A percentile compares a stretch with the other conserved stretches of the same genome.
phyloP scores from a whole-genome alignment of 805 yeast genomes.

The Candida schatavii region DNA sequence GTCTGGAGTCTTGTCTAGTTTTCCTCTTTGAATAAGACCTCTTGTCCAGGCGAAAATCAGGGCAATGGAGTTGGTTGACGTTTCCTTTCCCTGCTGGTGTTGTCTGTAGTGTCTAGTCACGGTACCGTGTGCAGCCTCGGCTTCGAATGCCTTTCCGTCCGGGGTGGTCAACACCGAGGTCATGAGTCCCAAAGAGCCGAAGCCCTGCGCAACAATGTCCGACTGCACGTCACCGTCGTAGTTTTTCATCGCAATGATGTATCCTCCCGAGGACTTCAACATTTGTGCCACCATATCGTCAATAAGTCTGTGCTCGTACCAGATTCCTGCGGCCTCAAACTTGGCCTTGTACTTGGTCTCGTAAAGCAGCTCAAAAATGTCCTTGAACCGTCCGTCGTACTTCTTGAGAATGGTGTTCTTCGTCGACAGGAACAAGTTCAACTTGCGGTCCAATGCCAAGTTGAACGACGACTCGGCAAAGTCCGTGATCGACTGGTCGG shows the following conservation, averaged over 20 bases:
- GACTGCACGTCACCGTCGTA: slow-evolving; percentile 98
- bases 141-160: slow-evolving; percentile 92
- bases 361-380: slow-evolving; percentile 80
- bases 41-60: slow-evolving; percentile 97
- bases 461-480: slow-evolving; percentile 93
- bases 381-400: slow-evolving; percentile 95
- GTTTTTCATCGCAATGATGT: slow-evolving; percentile 92
- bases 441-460: slow-evolving; percentile 72
- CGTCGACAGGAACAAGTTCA: slow-evolving; percentile 84
- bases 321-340: slow-evolving; percentile 79
- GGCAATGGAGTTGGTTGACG: slow-evolving; percentile 96
- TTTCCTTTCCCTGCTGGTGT: slow-evolving; percentile 95
- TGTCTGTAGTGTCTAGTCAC: slow-evolving; percentile 96
- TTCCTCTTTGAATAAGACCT: slow-evolving; percentile 91
- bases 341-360: slow-evolving; percentile 62
- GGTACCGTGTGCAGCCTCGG: slow-evolving; percentile 99
- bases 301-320: slow-evolving; percentile 95
- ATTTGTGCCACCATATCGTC: slow-evolving; percentile 99
- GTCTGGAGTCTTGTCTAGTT: slow-evolving; percentile 80
- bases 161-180: slow-evolving; percentile 96
- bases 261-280: slow-evolving; percentile 95
- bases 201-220: slow-evolving; percentile 97
- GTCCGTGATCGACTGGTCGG: slow-evolving; percentile 84
- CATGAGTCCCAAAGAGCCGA: slow-evolving; percentile 95
- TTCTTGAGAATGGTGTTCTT: slow-evolving; percentile 92